Conservation (phyloP, 108 stramenopile species). For the Aurantiochytrium sp. region DNA sequence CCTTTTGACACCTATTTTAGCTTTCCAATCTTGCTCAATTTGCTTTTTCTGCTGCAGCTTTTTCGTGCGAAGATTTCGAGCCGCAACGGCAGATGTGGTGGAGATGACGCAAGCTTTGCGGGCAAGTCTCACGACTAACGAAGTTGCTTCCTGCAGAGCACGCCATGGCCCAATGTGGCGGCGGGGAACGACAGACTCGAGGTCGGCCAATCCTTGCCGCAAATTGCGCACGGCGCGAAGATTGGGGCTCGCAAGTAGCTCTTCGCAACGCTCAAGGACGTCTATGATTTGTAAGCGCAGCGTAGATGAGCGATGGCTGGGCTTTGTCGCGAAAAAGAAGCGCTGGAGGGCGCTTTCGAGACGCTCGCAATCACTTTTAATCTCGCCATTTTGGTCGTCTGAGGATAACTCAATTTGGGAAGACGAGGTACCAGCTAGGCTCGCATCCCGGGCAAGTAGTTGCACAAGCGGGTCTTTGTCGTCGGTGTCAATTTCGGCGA, state of each 20-base stretch:
- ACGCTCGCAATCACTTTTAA: not conserved
- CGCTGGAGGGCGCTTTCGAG: not conserved
- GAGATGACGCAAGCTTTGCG: not conserved
- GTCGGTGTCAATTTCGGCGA: not conserved
- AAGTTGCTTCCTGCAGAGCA: not conserved
- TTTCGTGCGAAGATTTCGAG: too few species aligned
- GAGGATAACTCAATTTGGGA: too few species aligned
- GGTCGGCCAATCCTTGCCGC: not conserved
- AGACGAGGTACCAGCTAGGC: too few species aligned
- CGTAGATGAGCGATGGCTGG: not conserved
- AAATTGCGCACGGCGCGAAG: not conserved
- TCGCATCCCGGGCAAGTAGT: too few species aligned
- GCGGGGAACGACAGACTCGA: not conserved
- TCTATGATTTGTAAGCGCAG: not conserved
- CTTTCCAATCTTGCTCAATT: too few species aligned
- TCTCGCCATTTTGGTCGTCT: too few species aligned
- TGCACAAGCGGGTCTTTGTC: not conserved
- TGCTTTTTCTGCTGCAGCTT: too few species aligned
- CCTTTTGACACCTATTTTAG: too few species aligned
- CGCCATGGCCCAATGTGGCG: not conserved
- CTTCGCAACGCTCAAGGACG: not conserved
- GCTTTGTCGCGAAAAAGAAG: not conserved
- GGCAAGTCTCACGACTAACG: not conserved
- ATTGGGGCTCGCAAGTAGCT: not conserved
- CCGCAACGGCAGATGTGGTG: too few species aligned